Evolutionary conservation across 768 basidiomycete species (phyloP).

Genomic region (Naganishia randhawae): DNA sequence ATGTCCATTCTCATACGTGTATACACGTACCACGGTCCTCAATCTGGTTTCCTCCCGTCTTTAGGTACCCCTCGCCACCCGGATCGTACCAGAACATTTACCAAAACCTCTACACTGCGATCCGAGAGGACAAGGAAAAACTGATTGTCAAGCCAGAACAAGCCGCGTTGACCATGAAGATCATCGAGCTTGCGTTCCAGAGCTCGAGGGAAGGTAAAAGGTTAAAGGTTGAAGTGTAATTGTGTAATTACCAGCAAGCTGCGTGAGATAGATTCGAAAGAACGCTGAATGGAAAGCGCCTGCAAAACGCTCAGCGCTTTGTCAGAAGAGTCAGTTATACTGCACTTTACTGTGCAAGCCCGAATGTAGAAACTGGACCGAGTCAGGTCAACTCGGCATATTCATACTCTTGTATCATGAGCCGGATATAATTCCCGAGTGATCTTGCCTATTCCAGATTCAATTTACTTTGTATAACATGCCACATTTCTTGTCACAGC

Average conservation of each 20-base stretch:
- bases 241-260: no score
- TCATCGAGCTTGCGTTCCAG: slow-evolving; percentile 69
- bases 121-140: slow-evolving; percentile 48
- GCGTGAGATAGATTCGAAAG: no score
- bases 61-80: slow-evolving; percentile 31
- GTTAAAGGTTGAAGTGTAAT: slow-evolving; percentile 20
- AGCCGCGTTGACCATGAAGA: slow-evolving; percentile 65
- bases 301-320: no score
- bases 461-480: no score
- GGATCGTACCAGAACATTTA: slow-evolving; percentile 43
- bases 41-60: background rate
- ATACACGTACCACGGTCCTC: background rate
- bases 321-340: no score
- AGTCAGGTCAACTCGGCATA: no score
- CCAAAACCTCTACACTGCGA: slow-evolving; percentile 40
- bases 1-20: background rate
- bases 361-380: no score
- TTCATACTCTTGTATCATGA: no score
- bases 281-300: background rate
- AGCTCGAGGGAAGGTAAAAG: slow-evolving; percentile 64
- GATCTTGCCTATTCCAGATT: no score
- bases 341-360: no score
- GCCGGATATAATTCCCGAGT: no score
- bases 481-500: background rate
- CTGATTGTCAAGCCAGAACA: slow-evolving; percentile 70